A percentile compares a stretch with the other conserved stretches of the same genome.
Conservation (phyloP, 2,329 filamentous ascomycete species). For the Diaporthe vaccinii region DNA sequence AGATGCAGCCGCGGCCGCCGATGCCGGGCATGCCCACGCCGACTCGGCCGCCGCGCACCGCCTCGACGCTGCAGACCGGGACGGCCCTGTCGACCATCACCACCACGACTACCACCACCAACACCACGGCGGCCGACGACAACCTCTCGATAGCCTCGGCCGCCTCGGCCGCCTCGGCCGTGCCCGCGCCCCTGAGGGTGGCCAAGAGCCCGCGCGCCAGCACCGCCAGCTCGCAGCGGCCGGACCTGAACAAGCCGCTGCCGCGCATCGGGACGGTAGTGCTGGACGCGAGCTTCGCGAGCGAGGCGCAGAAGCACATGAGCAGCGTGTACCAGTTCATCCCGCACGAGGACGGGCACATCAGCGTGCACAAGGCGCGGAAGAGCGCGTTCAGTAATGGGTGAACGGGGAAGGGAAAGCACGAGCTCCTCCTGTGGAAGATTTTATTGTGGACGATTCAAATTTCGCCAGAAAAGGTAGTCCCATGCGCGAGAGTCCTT, state of each 20-base stretch:
- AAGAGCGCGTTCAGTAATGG: conserved; percentile 9
- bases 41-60: conserved; percentile 29
- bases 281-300: conserved; percentile 36
- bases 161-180: not conserved
- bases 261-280: conserved; percentile 23
- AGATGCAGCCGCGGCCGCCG: conserved; percentile 20
- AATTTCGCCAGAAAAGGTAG: not conserved
- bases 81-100: not conserved
- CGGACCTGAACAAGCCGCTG: conserved; percentile 40
- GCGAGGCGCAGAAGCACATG: conserved; percentile 28
- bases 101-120: not conserved
- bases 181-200: conserved; percentile 2
- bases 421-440: no score
- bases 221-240: conserved; percentile 49
- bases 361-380: conserved; percentile 41
- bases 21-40: conserved; percentile 36
- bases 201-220: conserved; percentile 49
- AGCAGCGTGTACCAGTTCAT: conserved; percentile 42
- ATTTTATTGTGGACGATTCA: not conserved
- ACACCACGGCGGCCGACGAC: not conserved
- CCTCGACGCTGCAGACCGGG: not conserved
- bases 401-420: not conserved
- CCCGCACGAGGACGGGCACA: conserved; percentile 42
- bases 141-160: not conserved
- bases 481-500: not conserved